Conservation (phyloP, 1,139 yeast genomes). For the Suhomyces choctaworum region DNA sequence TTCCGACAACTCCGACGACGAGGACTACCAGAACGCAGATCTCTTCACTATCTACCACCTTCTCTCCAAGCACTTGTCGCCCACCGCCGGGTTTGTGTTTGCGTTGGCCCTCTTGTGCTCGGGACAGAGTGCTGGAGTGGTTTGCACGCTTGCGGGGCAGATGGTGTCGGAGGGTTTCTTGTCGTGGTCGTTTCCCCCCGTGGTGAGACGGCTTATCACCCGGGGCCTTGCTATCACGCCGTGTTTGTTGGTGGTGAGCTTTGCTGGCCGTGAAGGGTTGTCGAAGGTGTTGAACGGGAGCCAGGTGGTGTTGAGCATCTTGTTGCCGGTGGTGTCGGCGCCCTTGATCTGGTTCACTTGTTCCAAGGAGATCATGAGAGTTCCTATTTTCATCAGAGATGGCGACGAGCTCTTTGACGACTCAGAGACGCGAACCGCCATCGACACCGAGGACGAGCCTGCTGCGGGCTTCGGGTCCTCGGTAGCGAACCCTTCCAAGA, state of each 20-base stretch:
- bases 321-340: conserved; percentile 87
- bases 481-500: conserved; percentile 7
- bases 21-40: conserved; percentile 65
- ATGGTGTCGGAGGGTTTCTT: conserved; percentile 95
- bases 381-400: conserved; percentile 43
- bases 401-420: conserved; percentile 29
- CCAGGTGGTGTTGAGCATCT: conserved; percentile 82
- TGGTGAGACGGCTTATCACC: conserved; percentile 79
- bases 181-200: conserved; percentile 83
- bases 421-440: too few species aligned
- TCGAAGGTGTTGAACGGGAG: conserved; percentile 78
- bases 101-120: conserved; percentile 89
- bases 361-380: conserved; percentile 74
- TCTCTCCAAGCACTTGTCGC: conserved; percentile 70
- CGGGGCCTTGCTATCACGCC: conserved; percentile 86
- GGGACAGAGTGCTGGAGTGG: conserved; percentile 98
- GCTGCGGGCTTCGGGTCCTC: conserved; percentile 7
- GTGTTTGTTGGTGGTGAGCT: conserved; percentile 74
- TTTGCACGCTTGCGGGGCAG: conserved; percentile 97
- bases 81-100: conserved; percentile 91
- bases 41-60: conserved; percentile 80
- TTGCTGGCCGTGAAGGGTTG: conserved; percentile 84
- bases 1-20: conserved; percentile 34
- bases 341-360: conserved; percentile 87
- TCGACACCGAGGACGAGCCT: background rate